Base-by-base conservation (phyloP, 345 rosid genomes). In the Citrus reticulata region DNA sequence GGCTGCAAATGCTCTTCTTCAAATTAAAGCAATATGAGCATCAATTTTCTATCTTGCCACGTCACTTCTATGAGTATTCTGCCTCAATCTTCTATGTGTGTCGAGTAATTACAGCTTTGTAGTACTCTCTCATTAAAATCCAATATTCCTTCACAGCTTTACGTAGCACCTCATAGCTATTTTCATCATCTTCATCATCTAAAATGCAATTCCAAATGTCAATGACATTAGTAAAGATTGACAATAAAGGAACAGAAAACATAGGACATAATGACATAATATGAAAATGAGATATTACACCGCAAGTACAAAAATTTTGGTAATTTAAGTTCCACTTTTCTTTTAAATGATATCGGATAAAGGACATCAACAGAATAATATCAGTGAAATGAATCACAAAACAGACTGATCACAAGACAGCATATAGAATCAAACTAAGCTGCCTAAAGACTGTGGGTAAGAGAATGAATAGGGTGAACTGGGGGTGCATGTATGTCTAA, bases 121-220 rank as follows among this genome's bases (percentile, higher is more conserved):
- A 89, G 81, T 89, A 90, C 81, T 89, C 92, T 82, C 77, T 91
- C 94, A 87, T 86, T 78, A 82, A 84, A 64, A 62, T 34, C 86
- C 89, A 86, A 81, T 85, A 76, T 80, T 92, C 97, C 77, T 72
- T 84, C 72, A 83, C 91, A 80, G 89, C 92, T 84, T 74, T 86
- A 79, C 89, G 93, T 79, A 88, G 85, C 42, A 76, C 75, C 68
- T 82, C 81, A 66, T 80, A 89, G 81, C 81, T 84, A 78, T 84
- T 84, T 78, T 89, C 92, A 35, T 85, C 85, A 29, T 86, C 86
- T 68, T 81, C 85, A 72, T 46, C 84, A 24, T 79, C 88, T 80
- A 77, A 58, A 76, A 78, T 79, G 68, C 34, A 72, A 37, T 62
- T 5, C 64, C 67, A 62, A 62, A 62, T 13, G 16, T 37, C 74